Conservation (phyloP, 2,329 filamentous ascomycete genomes). For the Aspergillus latus region DNA sequence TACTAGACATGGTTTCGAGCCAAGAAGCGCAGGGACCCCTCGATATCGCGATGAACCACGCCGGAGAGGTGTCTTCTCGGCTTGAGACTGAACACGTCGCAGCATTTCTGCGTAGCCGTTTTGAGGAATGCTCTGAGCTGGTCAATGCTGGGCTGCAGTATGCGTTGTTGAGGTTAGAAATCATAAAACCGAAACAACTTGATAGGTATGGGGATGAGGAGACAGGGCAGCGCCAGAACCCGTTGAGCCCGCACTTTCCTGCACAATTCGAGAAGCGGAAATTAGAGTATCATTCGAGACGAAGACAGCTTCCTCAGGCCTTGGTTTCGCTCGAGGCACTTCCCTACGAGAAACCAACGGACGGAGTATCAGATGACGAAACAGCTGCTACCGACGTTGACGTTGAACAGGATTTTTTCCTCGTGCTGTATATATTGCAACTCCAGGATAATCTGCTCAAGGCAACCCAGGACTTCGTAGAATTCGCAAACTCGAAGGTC, state of each 20-base stretch:
- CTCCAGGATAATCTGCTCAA: conserved; percentile 59
- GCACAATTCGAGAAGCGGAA: conserved; percentile 53
- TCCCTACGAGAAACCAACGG: conserved; percentile 33
- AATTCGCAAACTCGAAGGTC: conserved; percentile 64
- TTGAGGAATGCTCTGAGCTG: background rate
- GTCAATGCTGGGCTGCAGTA: conserved; percentile 1
- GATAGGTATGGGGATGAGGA: background rate
- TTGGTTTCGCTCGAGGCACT: conserved; percentile 43
- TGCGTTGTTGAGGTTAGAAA: background rate
- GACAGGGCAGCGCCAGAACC: background rate
- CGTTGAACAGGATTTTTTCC: conserved; percentile 60
- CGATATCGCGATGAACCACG: background rate
- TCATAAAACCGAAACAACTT: background rate
- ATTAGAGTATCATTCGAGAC: conserved; percentile 53
- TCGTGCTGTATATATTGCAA: conserved; percentile 63
- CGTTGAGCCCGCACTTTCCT: background rate
- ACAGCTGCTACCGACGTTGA: conserved; percentile 26
- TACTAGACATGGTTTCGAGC: conserved; percentile 51
- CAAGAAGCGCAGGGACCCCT: background rate
- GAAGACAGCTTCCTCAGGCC: conserved; percentile 49
- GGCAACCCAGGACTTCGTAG: conserved; percentile 61
- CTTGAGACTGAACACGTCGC: background rate
- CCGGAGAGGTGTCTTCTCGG: background rate
- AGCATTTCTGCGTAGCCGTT: background rate
- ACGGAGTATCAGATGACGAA: conserved; percentile 27